Evolutionary conservation across 371 early-diverging fungal species (phyloP).

Genomic region (Astathelohania contejeani): DNA sequence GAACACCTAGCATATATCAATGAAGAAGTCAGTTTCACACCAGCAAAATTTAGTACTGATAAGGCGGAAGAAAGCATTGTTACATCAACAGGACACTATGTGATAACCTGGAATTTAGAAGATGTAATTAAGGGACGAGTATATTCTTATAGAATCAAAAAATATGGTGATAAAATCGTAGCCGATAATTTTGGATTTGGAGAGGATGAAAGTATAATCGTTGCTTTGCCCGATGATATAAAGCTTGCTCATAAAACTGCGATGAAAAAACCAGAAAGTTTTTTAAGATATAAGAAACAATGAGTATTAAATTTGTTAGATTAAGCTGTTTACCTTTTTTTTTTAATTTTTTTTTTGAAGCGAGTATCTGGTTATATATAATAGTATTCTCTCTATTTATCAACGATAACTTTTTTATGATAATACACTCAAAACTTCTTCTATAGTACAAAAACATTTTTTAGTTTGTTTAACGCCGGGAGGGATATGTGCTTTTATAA

Average conservation of each 20-base stretch:
- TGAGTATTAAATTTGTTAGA: too few species aligned
- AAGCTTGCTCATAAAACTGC: constrained; percentile 26
- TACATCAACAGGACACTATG: constrained; percentile 67
- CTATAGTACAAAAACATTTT: too few species aligned
- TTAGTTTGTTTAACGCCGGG: too few species aligned
- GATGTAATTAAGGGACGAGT: constrained; percentile 60
- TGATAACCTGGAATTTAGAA: constrained; percentile 76
- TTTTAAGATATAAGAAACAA: too few species aligned
- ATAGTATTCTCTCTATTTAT: too few species aligned
- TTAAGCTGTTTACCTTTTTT: too few species aligned
- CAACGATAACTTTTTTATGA: too few species aligned
- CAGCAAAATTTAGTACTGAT: constrained; percentile 73
- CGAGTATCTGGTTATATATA: too few species aligned
- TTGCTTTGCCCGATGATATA: constrained; percentile 55
- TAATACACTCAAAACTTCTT: too few species aligned
- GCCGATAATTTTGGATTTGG: constrained; percentile 70
- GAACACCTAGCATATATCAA: constrained; percentile 71
- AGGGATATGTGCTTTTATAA: too few species aligned
- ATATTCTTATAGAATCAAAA: constrained; percentile 65
- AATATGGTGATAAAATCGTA: constrained; percentile 62
- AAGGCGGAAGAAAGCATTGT: constrained; percentile 61
- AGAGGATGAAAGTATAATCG: constrained; percentile 58
- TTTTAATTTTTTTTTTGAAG: too few species aligned
- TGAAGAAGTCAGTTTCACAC: constrained; percentile 60
- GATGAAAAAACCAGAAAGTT: constrained; percentile 28